Evolutionary conservation across 2,329 filamentous ascomycete genomes (phyloP), one percentile per base, ranked within the genome.

Genomic region (Tympanopsis confertula): DNA sequence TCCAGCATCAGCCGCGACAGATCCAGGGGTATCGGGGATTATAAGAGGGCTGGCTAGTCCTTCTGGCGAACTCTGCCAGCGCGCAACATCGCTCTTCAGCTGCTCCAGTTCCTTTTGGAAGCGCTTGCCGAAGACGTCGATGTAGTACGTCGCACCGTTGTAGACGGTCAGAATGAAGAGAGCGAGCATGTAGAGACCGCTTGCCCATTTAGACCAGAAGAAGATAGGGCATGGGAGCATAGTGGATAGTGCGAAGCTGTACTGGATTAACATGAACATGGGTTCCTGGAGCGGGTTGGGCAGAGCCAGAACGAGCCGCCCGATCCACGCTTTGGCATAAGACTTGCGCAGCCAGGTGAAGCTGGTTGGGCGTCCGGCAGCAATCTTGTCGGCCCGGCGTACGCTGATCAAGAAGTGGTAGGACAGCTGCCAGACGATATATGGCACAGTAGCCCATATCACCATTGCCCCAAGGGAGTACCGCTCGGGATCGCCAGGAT

Each of bases 401-500:
- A 96, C 84, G 1, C 87, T 94, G 59, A 98, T 98, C 48, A 95
- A 74, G 56, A 94, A 82, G 62, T 96, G 93, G 62, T 98, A 98
- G 36, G 69, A 66, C 2, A 95, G 64, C 58, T 98, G 91, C 91
- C 91, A 98, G 51, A 94, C 51, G 2, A 84, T 78, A 53, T 98
- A 98, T 1, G 91, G 91, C 1, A 94, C 71, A 1, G 87, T 89
- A 28, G 88, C 91, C 89, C 89, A 98, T 35, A 86, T 63, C 40
- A 96, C 78, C 91, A 98, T 98, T 28, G 82, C 82, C 2, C 71
- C 44, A 13, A 94, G 70, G 40, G 74, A 77, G 55, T 94, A 94
- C 45, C 89, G 84, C 29, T 83, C 79, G 1, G 81, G 76, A 0
- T 82, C 83, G n/a, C 77, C 78, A 1, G 82, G 74, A 2, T 66